Evolutionary conservation across 768 basidiomycete genomes (phyloP), one percentile per base, ranked within the genome.

Genomic region (Pleurotus tuber-regium): DNA sequence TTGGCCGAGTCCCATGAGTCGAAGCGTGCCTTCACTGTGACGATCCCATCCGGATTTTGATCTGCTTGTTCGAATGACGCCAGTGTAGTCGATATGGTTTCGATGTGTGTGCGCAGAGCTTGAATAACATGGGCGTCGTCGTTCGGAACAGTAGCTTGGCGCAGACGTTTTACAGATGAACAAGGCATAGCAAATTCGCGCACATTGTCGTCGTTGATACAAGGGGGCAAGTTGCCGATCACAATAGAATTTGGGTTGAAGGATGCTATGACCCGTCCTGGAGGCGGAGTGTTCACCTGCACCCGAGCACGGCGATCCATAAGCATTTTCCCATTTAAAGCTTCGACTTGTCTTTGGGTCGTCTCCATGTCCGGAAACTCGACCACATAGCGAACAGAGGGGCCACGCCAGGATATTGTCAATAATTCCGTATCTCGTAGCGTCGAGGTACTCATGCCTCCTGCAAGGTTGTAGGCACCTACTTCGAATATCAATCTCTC

Each of bases 341-440:
- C 56, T 18, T 50, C 56, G 3, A 68, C 70, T 56, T 73, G 76
- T 21, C 52, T 56, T 21, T 58, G 47, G 0, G 78, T 74, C 24
- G 62, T 57, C 0, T 57, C 59, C 48, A 67, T 56, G 4, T 64
- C 62, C 4, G 43, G 4, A 54, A 77, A 86, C 3, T 67, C 70
- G 1, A 70, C 81, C n/a, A 78, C 55, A 53, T 76, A 73, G 1
- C 71, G 63, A 4, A 59, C 59, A n/a, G 75, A 77, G 1, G 82
- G 82, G 1, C 66, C 63, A 4, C 63, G 69, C 80, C 83, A 87
- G 9, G 71, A 74, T 38, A 84, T 70, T 0, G 71, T 73, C 43
- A 85, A 58, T 30, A 71, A 66, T 10, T 79, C 67, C 3, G 62
- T 39, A 24, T 69, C 66, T 2, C 64, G 65, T 4, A 55, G 55